A percentile compares a stretch with the other conserved stretches of the same genome.
Evolutionary conservation across 2,329 filamentous ascomycete genomes (phyloP).

Genomic region (Chaetomiaceae sp.): DNA sequence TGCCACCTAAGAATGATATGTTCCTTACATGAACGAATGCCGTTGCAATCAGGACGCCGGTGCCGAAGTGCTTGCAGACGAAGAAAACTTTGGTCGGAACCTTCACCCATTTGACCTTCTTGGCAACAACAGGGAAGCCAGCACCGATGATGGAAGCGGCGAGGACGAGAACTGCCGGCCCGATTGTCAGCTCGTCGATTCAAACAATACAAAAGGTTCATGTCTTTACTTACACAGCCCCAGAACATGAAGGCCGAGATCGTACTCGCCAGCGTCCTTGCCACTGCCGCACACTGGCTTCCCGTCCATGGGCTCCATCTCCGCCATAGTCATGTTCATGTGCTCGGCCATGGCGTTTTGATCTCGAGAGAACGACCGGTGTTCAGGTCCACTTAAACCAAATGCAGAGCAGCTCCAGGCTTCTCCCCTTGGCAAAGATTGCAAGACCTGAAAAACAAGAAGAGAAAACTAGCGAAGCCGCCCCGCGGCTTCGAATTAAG

Average conservation of each 20-base stretch:
- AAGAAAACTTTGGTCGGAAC: constrained; percentile 53
- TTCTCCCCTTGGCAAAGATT: constrained; percentile 14
- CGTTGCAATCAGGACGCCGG: constrained; percentile 65
- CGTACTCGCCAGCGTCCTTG: constrained; percentile 34
- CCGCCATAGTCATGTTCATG: not conserved
- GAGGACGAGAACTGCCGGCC: constrained; percentile 38
- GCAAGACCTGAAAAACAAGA: constrained; percentile 19
- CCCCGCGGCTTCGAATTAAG: constrained; percentile 31
- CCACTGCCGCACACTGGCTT: constrained; percentile 37
- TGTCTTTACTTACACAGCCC: constrained; percentile 35
- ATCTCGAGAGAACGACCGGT: not conserved
- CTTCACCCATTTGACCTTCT: constrained; percentile 53
- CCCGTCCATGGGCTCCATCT: constrained; percentile 21
- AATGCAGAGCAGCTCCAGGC: constrained; percentile 13
- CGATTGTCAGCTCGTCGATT: constrained; percentile 14
- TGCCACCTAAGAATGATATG: not conserved
- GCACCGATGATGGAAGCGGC: constrained; percentile 38
- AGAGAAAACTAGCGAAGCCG: constrained; percentile 29
- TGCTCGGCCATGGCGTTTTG: constrained; percentile 8
- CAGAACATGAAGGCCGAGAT: constrained; percentile 36
- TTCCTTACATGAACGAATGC: constrained; percentile 62
- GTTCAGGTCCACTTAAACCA: not conserved
- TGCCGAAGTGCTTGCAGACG: constrained; percentile 61
- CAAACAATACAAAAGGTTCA: too few species aligned
- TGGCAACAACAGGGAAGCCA: constrained; percentile 47